Conservation (phyloP, 129 eudicot genomes). For the Chrysanthemum makinoi region DNA sequence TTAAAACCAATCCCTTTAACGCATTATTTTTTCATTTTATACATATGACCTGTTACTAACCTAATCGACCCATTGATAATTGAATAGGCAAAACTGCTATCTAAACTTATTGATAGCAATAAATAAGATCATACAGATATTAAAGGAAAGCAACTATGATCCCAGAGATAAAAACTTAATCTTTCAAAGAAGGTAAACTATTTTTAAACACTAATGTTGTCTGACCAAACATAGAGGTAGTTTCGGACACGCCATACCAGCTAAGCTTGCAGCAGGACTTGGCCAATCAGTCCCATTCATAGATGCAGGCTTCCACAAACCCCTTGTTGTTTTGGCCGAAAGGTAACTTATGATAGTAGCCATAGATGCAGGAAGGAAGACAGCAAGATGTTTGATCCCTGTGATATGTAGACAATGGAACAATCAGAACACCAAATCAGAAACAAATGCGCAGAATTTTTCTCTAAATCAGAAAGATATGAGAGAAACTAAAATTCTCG, state of each 20-base stretch:
- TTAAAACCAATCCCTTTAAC: too few relatives aligned
- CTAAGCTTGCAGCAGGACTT: slow-evolving; percentile 61
- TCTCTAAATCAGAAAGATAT: too few relatives aligned
- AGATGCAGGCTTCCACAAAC: slow-evolving; percentile 98
- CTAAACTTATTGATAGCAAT: too few relatives aligned
- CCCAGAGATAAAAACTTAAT: too few relatives aligned
- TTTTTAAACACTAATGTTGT: not conserved
- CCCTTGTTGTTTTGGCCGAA: slow-evolving; percentile 93
- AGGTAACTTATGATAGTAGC: slow-evolving; percentile 90
- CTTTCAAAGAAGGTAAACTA: too few relatives aligned
- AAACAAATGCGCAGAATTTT: not conserved
- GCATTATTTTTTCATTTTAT: too few relatives aligned
- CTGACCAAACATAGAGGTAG: not conserved
- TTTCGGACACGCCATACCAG: slow-evolving; percentile 41
- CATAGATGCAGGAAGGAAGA: slow-evolving; percentile 92
- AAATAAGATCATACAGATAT: too few relatives aligned
- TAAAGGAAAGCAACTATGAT: too few relatives aligned
- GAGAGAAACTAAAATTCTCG: too few relatives aligned
- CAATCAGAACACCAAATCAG: not conserved
- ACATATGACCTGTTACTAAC: too few relatives aligned
- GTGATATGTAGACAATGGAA: slow-evolving; percentile 11
- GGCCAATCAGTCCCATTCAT: slow-evolving; percentile 92
- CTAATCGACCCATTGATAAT: too few relatives aligned
- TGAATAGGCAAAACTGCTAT: too few relatives aligned
- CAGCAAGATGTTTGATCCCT: slow-evolving; percentile 97